Evolutionary conservation across 768 basidiomycete genomes (phyloP), one percentile per base, ranked within the genome.

Genomic region (Hysterangium stoloniferum): DNA sequence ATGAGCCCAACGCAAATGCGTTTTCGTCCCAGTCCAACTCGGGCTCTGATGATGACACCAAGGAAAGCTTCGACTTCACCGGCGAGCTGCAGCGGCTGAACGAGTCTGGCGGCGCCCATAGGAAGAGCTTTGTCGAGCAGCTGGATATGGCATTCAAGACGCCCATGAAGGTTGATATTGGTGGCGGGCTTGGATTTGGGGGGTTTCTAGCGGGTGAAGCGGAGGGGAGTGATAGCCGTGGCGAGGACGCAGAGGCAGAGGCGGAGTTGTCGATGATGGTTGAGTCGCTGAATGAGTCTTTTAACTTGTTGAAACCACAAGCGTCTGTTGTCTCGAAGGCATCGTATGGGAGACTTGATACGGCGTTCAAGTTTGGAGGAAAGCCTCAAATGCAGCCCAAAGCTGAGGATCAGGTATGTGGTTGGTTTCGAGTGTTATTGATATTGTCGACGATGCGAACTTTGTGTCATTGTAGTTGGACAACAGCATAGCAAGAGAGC

Each of bases 11-110:
- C 2, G 48, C 61, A 3, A 22, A 20, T 4, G 31, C 5, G 6
- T 22, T 15, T 20, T 31, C 31, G 25, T 28, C 45, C 22, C 19
- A 17, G 7, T 15, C 49, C 20, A 40, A 20, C 32, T 67, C 69
- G 11, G 71, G 71, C 0, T 80, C 78, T 12, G 80, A 81, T 48
- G 77, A 77, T 46, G 78, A 83, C 55, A 89, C 86, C 0, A 86
- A 82, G 67, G 83, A 76, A 58, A 84, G 81, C 1, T 91, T 90
- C 54, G 87, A 91, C 59, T 91, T 90, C 59, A 91, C 88, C 0
- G 84, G 82, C 33, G 88, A 89, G 62, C 64, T 90, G 46, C 67
- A 74, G 63, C 79, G 69, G 58, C 70, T 90, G 43, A 81, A 83
- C 47, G 80, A 85, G 57, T 81, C 79, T 5, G 82, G 83, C 29